These are phyloP conservation scores for Jatropha multifida DNA, from an alignment of 441 rosid species.

Conservation along the genomic window DNA sequence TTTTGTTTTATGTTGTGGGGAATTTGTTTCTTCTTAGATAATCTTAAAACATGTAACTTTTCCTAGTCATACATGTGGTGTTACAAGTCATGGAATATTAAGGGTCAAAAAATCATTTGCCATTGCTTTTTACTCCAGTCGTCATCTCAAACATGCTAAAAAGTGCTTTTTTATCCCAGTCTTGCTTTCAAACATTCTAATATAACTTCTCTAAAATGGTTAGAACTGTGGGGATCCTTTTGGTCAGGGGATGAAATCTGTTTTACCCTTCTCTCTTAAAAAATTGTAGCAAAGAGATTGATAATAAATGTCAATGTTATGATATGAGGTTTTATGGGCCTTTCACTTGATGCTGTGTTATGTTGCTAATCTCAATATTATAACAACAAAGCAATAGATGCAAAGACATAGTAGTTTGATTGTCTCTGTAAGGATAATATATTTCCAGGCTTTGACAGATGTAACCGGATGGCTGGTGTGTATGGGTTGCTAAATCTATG, in stretches of 20 bases:
- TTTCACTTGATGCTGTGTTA: background rate
- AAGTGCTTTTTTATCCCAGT: no score
- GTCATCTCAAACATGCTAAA: background rate
- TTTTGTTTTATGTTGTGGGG: background rate
- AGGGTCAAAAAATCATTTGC: background rate
- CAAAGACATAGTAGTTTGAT: background rate
- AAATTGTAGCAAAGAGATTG: background rate
- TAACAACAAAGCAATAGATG: background rate
- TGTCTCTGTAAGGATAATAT: background rate
- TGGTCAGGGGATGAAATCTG: background rate
- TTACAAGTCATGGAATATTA: background rate
- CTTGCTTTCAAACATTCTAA: no score
- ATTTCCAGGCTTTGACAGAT: background rate
- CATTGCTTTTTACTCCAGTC: background rate
- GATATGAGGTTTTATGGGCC: no score
- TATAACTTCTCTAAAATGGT: background rate
- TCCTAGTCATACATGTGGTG: background rate
- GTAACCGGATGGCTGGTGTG: background rate
- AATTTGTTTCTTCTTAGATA: background rate
- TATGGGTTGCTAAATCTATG: background rate
- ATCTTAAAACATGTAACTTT: background rate
- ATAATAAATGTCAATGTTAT: background rate
- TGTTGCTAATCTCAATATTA: background rate
- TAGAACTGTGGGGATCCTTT: background rate
- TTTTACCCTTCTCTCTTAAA: background rate